These are phyloP conservation scores for Penicillium sp. DNA, from an alignment of 2,329 filamentous ascomycete genomes.

Conservation along the genomic window DNA sequence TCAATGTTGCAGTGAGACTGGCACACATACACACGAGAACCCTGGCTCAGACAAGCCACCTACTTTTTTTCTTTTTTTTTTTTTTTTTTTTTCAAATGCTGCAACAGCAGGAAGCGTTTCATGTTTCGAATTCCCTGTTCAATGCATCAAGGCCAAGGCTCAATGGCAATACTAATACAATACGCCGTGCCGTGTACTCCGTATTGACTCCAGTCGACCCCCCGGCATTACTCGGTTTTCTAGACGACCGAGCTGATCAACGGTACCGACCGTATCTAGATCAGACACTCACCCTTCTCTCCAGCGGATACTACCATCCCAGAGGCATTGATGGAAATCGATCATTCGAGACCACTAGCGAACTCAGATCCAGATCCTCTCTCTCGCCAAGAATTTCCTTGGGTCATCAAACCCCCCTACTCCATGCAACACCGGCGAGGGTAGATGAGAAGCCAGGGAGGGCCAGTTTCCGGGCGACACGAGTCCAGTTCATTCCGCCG, in stretches of 20 bases:
- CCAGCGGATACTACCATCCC: neutral
- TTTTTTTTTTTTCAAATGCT: neutral
- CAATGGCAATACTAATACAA: neutral
- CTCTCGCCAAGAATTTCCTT: neutral
- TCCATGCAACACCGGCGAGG: neutral
- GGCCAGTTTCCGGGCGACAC: neutral
- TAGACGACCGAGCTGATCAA: neutral
- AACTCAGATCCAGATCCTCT: neutral
- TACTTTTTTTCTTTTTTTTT: neutral
- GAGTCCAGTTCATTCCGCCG: slow-evolving; percentile 3
- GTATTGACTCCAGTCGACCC: neutral
- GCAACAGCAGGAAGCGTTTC: neutral
- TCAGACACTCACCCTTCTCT: neutral
- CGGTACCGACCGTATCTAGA: neutral
- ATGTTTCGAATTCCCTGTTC: neutral
- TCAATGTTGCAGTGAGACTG: neutral
- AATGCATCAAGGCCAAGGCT: neutral
- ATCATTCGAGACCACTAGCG: neutral
- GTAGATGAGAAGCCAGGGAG: neutral
- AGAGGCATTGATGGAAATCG: neutral
- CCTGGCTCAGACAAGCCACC: neutral
- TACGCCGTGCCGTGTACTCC: neutral
- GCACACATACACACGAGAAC: neutral
- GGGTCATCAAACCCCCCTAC: neutral
- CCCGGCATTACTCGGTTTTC: neutral